Base-by-base conservation (phyloP, 1,284 basidiomycete genomes). In the Exobasidium cylindrosporum region DNA sequence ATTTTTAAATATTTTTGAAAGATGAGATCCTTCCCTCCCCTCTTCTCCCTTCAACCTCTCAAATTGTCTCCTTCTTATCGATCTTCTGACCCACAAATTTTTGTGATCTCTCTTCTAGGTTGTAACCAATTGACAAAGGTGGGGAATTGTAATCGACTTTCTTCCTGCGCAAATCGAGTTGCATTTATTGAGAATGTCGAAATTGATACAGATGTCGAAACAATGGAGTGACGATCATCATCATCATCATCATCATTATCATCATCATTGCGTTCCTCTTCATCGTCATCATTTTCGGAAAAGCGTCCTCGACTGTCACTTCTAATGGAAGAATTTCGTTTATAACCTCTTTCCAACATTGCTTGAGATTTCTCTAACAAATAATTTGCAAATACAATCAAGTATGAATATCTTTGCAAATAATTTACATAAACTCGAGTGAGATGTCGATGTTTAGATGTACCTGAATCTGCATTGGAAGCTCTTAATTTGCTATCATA, bases 311-410 rank as follows among this genome's bases (percentile, higher is more conserved):
- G 35, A 24, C 21, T 24, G 4, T 14, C 26, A 24, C n/a, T 6
- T 23, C 47, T 14, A 3, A 50, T 6, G 65, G 62, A 29, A 63
- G 65, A 46, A 60, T 47, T 57, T 30, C 28, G 24, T 32, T 62
- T 24, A 58, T 58, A 50, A 26, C 62, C 44, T 29, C 62, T 60
- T 4, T 64, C 50, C 47, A 66, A 64, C 5, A 66, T 68, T 28
- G 65, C 62, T 66, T 67, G 77, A 84, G 85, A 65, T 28, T 73
- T 68, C 65, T 81, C 80, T 4, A 62, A 50, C 68, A 98, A 83
- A 81, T 96, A 98, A 80, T 96, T 94, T 29, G 96, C 90, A 67
- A 98, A 92, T 5, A 92, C 92, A 70, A 98, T 96, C 52, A 97
- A 83, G 5, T 91, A 89, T 1, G 91, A 93, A 77, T 97, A 96